Evolutionary conservation across 495 filamentous ascomycete genomes (phyloP), one percentile per base, ranked within the genome.

Genomic region (Tuber umbilicatum): DNA sequence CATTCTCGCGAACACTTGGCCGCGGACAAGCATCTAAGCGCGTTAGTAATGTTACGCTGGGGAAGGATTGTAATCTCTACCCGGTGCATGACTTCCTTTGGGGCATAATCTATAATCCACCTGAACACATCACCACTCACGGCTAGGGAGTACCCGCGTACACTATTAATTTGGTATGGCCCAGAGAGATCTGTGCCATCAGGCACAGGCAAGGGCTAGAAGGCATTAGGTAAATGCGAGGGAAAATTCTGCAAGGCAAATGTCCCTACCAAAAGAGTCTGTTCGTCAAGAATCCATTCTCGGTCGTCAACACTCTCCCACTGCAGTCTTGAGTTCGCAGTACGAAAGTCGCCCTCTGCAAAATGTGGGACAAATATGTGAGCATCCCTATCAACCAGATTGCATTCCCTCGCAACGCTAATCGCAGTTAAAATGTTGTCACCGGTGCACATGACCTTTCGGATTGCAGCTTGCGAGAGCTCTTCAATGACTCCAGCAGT

Each of bases 341-440:
- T 90, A 75, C 87, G 88, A 68, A 85, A 85, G 80, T 92, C 84
- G 27, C 89, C 89, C 91, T 97, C 89, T 16, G 88, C 80, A 83
- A 98, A 94, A 83, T 93, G 93, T 23, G 96, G 94, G 10, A 97
- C 90, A 78, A 97, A 99, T 83, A 94, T 97, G 73, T 94, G 91
- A 5, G 93, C 91, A 68, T 88, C 88, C 73, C 86, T 88, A 75
- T 92, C 89, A 72, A 99, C 89, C 74, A 99, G 86, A 73, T 89
- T 87, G 83, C 95, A 98, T 82, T 99, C 94, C 79, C 93, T 89
- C 9, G 94, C 95, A 75, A 99, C 96, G 81, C 94, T 97, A 78
- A 99, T 92, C 23, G 96, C 96, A 23, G 96, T 99, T 64, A 98
- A 86, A 74, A 99, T 98, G 75, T 99, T 99, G 85, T 99, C 96